Percentiles rank a stretch among this genome's conserved stretches.
These are phyloP conservation scores for Trapa bicornis DNA, from an alignment of 345 rosid genomes.

Conservation along the genomic window DNA sequence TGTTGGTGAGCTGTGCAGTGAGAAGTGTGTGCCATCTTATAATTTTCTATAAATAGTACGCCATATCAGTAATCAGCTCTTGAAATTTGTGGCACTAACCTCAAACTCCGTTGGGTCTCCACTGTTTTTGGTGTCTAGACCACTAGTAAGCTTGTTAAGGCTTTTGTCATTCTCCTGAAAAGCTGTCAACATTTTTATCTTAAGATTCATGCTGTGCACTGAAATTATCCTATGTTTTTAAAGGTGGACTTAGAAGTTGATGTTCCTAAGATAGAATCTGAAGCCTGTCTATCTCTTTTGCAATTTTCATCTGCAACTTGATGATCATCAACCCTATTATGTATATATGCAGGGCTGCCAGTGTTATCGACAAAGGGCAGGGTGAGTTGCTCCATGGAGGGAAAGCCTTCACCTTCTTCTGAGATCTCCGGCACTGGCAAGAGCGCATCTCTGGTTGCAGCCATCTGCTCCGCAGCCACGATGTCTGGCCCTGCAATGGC, in stretches of 20 bases:
- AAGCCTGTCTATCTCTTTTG: no score
- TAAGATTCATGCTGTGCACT: no score
- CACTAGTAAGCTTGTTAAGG: no score
- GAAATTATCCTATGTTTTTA: no score
- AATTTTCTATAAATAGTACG: background rate
- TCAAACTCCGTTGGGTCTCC: background rate
- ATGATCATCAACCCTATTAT: background rate
- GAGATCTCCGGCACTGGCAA: slow-evolving; percentile 24
- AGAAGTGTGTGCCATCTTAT: background rate
- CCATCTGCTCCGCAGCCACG: slow-evolving; percentile 36
- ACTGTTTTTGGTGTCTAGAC: no score
- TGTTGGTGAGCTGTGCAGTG: background rate
- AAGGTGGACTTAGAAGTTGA: background rate
- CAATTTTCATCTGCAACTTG: background rate
- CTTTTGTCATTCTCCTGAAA: no score
- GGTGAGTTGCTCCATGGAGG: slow-evolving; percentile 50
- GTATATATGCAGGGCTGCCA: slow-evolving; percentile 46
- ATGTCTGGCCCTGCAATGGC: slow-evolving; percentile 68
- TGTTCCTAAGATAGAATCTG: background rate
- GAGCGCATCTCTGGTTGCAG: slow-evolving; percentile 36
- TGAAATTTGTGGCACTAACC: background rate
- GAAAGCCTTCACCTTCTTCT: slow-evolving; percentile 13
- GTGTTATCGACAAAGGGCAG: slow-evolving; percentile 38
- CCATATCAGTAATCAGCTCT: background rate
- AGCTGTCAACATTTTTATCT: no score